Evolutionary conservation across 768 basidiomycete species (phyloP).

Genomic region (Boletus reticuloceps): DNA sequence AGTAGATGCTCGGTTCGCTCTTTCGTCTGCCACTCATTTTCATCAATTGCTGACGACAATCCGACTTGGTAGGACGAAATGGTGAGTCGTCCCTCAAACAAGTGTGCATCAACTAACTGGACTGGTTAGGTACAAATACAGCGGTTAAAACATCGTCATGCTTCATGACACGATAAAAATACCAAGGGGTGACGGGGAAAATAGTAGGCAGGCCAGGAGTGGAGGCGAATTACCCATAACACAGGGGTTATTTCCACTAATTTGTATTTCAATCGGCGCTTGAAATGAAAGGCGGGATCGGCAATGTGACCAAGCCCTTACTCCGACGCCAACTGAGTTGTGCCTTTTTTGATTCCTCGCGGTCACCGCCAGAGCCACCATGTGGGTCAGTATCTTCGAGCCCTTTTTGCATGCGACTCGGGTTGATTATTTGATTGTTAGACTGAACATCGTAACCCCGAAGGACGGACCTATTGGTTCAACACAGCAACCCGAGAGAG

Average conservation of each 20-base stretch:
- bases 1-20: slow-evolving; percentile 66
- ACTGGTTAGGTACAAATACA: slow-evolving; percentile 28
- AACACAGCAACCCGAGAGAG: slow-evolving; percentile 85
- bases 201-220: neutral
- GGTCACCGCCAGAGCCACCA: slow-evolving; percentile 9
- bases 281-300: slow-evolving; percentile 8
- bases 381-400: slow-evolving; percentile 31
- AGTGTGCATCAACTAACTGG: neutral
- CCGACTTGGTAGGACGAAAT: slow-evolving; percentile 25
- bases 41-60: slow-evolving; percentile 1
- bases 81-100: slow-evolving; percentile 9
- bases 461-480: slow-evolving; percentile 99
- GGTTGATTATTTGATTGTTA: slow-evolving; percentile 28
- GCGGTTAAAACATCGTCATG: slow-evolving; percentile 6
- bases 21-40: neutral
- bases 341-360: neutral
- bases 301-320: neutral
- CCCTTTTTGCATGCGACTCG: neutral
- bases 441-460: slow-evolving; percentile 94
- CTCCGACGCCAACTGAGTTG: too few relatives aligned
- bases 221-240: neutral
- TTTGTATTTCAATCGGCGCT: slow-evolving; percentile 21
- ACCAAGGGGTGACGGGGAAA: too few relatives aligned
- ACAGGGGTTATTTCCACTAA: neutral
- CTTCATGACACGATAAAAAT: neutral